Evolutionary conservation across 192 early-diverging fungal genomes (phyloP), one percentile per base, ranked within the genome.

Genomic region (Helicostylum pulchrum): DNA sequence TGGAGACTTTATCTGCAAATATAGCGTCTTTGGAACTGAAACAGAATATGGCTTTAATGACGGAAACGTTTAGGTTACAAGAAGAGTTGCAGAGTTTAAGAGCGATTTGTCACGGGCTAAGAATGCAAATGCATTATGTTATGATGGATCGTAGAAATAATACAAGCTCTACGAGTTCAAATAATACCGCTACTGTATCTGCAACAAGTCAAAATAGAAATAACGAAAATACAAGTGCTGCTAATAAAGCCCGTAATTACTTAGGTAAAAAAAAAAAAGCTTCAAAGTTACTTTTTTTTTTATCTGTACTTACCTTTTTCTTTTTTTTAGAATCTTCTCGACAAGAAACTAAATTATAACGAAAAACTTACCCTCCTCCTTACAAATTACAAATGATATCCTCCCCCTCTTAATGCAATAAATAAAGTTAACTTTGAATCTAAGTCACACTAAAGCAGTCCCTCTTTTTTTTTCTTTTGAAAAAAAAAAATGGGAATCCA

Each of bases 41-140:
- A 53, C 87, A 90, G 44, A 86, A 88, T 44, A 78, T 88, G 70
- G 85, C 87, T 6, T 65, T 90, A 32, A 83, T 89, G 80, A 79
- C 79, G 11, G 87, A 88, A 57, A 87, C 78, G 8, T 72, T 84
- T 62, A 67, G 86, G 17, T 59, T 87, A 60, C 82, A 88, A 47
- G 88, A 90, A 52, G 88, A 90, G 59, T 78, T 90, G 48, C 84
- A 90, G 47, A 81, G 82, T 47, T 44, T 90, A 31, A 61, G 83
- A 26, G 82, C 83, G 3, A 62, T 87, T 19, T 88, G 87, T 65
- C 83, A 88, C 69, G 82, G 81, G 1, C 53, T 90, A 36, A 81
- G 88, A 42, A 80, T 82, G 78, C 88, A 90, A 60, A 85, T 90
- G 71, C 78, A 88, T 52, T 87, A 82, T 62, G 39, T 83, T 17